Evolutionary conservation across 1,284 basidiomycete species (phyloP), one percentile per base, ranked within the genome.

Genomic region (Acaromyces ingoldii): DNA sequence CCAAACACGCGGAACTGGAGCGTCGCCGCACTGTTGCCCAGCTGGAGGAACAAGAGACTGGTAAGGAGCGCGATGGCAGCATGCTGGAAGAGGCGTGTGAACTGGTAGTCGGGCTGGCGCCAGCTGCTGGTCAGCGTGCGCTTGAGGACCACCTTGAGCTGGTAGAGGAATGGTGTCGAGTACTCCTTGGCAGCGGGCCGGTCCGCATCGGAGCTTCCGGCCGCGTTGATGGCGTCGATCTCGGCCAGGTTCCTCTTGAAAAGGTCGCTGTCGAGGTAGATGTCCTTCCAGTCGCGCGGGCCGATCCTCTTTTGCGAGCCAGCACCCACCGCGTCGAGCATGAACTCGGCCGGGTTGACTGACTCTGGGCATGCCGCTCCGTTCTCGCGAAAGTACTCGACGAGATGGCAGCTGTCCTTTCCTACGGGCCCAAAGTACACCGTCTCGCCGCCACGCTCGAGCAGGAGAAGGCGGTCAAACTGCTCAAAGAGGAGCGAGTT

Each of bases 1-100:
- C 80, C 82, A 76, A 91, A 91, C 30, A 89, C 82, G 33, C 88
- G 82, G 79, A 89, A 92, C 71, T 95, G 87, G 26, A 93, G 77
- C 41, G 87, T 84, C 42, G 85, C 81, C 36, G 83, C 60, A 57
- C 83, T 84, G 63, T 82, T 77, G 45, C 82, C 82, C 22, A 91
- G 80, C 70, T 86, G 84, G 50, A 95, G 78, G 82, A 91, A 91
- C 11, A 88, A 88, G 48, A 95, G 79, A 25, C 86, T 86, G 51
- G 89, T 81, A 72, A 86, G 84, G 4, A 93, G 78, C 4, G 87
- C 85, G 57, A 92, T 85, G 69, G 64, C 57, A 4, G 65, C 31
- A 53, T 74, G 70, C 42, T 71, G 68, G 76, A 90, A 90, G 38
- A 91, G 79, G 45, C 90, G 83, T 42, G 84, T 90, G 79, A 63